Evolutionary conservation across 768 basidiomycete genomes (phyloP).

Genomic region (Auriscalpium orientale): DNA sequence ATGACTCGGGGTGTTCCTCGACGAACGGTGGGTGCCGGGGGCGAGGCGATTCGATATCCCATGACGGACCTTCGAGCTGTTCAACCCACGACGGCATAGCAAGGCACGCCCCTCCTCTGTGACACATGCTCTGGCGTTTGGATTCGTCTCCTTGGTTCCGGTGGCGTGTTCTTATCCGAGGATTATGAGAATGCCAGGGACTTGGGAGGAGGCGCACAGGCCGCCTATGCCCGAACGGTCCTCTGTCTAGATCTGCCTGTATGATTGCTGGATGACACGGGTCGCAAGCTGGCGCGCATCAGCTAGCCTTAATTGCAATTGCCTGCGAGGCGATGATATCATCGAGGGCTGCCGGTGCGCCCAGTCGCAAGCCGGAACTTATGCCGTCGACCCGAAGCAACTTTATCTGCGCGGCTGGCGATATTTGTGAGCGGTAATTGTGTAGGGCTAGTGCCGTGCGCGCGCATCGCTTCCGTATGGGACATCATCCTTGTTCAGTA

Average conservation of each 20-base stretch:
- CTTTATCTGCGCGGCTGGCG: background rate
- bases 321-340: background rate
- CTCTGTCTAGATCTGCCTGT: background rate
- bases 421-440: background rate
- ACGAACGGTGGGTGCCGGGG: background rate
- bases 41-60: background rate
- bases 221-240: background rate
- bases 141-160: conserved; percentile 3
- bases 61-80: background rate
- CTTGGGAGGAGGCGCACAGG: background rate
- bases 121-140: conserved; percentile 5
- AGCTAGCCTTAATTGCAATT: background rate
- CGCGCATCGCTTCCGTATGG: too few relatives aligned
- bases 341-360: background rate
- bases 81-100: background rate
- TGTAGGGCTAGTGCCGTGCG: background rate
- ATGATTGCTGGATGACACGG: background rate
- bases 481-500: too few relatives aligned
- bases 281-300: background rate
- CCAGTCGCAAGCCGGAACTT: background rate
- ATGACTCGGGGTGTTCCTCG: background rate
- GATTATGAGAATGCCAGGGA: background rate
- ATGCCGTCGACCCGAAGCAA: background rate
- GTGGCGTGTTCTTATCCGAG: conserved; percentile 1
- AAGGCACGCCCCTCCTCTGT: background rate